A percentile compares a stretch with the other conserved stretches of the same genome.
Conservation (phyloP, 768 basidiomycete species). For the Panus rudis region DNA sequence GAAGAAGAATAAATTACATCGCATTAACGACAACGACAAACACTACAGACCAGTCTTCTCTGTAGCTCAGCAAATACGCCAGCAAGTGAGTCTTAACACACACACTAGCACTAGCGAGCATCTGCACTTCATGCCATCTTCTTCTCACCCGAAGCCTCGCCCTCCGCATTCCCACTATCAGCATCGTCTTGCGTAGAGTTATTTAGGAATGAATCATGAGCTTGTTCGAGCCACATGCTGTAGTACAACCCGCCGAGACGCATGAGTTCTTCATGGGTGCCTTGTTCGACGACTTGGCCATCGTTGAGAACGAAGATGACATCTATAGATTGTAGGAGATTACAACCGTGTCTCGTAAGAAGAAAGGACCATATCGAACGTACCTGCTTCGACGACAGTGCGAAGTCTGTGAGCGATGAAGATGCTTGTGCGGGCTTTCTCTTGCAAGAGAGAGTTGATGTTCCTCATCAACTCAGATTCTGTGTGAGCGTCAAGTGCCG, state of each 20-base stretch:
- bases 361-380: conserved; percentile 1
- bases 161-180: too few species aligned
- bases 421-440: conserved; percentile 82
- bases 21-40: too few species aligned
- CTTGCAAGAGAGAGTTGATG: conserved; percentile 71
- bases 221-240: conserved; percentile 80
- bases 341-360: not conserved
- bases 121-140: too few species aligned
- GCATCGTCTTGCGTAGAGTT: too few species aligned
- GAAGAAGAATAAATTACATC: too few species aligned
- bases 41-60: too few species aligned
- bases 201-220: conserved; percentile 27
- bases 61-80: too few species aligned
- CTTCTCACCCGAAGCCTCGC: too few species aligned
- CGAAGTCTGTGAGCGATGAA: conserved; percentile 94
- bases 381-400: conserved; percentile 87
- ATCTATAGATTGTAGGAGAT: conserved; percentile 38
- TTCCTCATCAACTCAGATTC: conserved; percentile 94
- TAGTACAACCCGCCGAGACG: conserved; percentile 62
- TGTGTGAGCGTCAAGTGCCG: conserved; percentile 91
- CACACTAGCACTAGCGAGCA: too few species aligned
- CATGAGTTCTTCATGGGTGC: conserved; percentile 86
- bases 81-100: too few species aligned
- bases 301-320: conserved; percentile 90
- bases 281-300: conserved; percentile 88